A percentile compares a stretch with the other conserved stretches of the same genome.
These are phyloP conservation scores for Colletotrichum caudatum DNA, from an alignment of 2,329 filamentous ascomycete species.

Conservation along the genomic window DNA sequence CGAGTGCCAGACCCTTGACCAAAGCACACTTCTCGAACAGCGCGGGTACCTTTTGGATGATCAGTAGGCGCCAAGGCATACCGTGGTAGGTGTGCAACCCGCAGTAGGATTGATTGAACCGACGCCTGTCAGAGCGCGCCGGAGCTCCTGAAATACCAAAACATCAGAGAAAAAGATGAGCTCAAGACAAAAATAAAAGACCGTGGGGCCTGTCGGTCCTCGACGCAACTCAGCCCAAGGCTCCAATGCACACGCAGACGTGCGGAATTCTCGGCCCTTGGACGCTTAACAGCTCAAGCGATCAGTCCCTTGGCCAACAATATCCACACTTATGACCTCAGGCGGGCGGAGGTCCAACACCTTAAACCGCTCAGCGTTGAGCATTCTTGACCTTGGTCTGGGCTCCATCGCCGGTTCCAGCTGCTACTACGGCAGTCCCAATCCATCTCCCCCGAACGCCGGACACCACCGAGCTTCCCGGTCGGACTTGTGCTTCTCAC, in stretches of 20 bases:
- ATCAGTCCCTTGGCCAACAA: conserved; percentile 18
- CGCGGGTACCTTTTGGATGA: conserved; percentile 29
- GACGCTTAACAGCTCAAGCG: neutral
- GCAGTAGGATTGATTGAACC: conserved; percentile 29
- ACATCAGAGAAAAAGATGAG: conserved; percentile 15
- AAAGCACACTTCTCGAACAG: conserved; percentile 19
- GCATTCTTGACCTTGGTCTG: conserved; percentile 18
- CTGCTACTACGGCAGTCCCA: conserved; percentile 35
- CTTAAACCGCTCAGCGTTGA: conserved; percentile 21
- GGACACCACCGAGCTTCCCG: conserved; percentile 41
- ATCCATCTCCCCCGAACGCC: conserved; percentile 38
- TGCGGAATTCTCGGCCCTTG: conserved; percentile 13
- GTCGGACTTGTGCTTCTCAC: conserved; percentile 38
- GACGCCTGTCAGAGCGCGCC: conserved; percentile 35
- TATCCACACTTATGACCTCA: conserved; percentile 36
- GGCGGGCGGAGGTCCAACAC: conserved; percentile 29
- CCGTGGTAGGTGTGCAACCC: conserved; percentile 22
- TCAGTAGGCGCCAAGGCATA: conserved; percentile 23
- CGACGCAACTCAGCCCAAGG: conserved; percentile 11
- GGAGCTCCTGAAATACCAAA: conserved; percentile 30
- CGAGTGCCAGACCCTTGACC: conserved; percentile 7
- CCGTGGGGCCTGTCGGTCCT: conserved; percentile 12
- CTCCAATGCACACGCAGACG: conserved; percentile 29
- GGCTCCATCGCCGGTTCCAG: conserved; percentile 38
- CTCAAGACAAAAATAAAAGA: conserved; percentile 3